A percentile compares a stretch with the other conserved stretches of the same genome.
Evolutionary conservation across 164 flowering plant species (phyloP).

Genomic region (Litsea cubeba): DNA sequence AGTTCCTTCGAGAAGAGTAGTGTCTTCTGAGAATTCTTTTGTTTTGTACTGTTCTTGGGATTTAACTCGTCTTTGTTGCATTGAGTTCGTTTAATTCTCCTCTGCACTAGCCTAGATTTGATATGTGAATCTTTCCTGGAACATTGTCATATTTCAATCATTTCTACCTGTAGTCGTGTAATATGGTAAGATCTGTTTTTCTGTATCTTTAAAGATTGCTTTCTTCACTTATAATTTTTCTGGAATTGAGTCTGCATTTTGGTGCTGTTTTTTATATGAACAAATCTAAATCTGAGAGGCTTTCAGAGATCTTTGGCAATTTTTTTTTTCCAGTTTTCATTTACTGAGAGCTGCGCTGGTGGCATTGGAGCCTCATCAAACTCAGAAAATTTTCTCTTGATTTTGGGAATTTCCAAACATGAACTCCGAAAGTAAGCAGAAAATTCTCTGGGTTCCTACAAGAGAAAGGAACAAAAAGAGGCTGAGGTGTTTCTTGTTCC

Average conservation of each 20-base stretch:
- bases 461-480: neutral
- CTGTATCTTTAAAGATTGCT: neutral
- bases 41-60: no score
- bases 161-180: neutral
- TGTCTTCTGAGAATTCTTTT: neutral
- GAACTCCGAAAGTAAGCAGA: neutral
- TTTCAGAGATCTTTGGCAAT: neutral
- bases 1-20: neutral
- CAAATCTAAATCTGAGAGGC: neutral
- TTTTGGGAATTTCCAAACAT: neutral
- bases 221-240: neutral
- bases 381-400: neutral
- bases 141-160: neutral
- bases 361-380: neutral
- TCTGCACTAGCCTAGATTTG: neutral
- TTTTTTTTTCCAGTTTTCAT: neutral
- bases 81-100: no score
- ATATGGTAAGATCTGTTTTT: neutral
- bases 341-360: neutral
- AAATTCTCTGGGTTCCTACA: no score
- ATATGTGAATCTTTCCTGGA: neutral
- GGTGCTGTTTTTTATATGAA: neutral
- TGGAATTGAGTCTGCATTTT: neutral
- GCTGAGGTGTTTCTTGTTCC: neutral
- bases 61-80: no score